Evolutionary conservation across 495 filamentous ascomycete species (phyloP).

Genomic region (Trichoderma asperelloides): DNA sequence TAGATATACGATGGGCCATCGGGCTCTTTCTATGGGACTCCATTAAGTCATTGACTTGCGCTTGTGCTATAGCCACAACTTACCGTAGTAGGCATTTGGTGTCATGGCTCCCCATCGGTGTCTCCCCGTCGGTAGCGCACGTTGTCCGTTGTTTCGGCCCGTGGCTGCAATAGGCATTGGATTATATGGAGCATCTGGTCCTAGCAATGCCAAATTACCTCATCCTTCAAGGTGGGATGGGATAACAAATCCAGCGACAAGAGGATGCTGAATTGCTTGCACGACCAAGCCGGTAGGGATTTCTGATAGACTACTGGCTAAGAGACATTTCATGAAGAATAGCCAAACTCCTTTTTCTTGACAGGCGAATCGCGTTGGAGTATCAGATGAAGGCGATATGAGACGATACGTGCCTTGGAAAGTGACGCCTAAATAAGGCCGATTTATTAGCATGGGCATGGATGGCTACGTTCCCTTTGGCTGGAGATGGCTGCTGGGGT

Average conservation of each 20-base stretch:
- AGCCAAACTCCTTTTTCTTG: neutral
- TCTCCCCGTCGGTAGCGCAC: neutral
- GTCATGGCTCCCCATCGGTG: too few species aligned
- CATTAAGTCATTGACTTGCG: too few species aligned
- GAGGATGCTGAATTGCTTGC: neutral
- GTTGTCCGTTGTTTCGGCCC: neutral
- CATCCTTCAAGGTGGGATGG: neutral
- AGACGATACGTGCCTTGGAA: neutral
- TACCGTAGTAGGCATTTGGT: too few species aligned
- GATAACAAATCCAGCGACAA: neutral
- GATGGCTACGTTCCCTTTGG: neutral
- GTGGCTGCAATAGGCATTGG: neutral
- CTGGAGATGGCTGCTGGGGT: neutral
- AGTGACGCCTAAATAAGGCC: neutral
- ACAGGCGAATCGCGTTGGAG: neutral
- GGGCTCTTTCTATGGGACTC: too few species aligned
- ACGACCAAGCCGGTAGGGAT: neutral
- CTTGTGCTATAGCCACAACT: too few species aligned
- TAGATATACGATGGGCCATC: too few species aligned
- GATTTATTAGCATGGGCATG: neutral
- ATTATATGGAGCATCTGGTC: neutral
- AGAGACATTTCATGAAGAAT: neutral
- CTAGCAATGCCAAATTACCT: neutral
- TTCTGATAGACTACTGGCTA: neutral
- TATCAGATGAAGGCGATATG: neutral